These are phyloP conservation scores for Colletotrichum somersetense DNA, from an alignment of 2,329 filamentous ascomycete genomes.

Conservation along the genomic window DNA sequence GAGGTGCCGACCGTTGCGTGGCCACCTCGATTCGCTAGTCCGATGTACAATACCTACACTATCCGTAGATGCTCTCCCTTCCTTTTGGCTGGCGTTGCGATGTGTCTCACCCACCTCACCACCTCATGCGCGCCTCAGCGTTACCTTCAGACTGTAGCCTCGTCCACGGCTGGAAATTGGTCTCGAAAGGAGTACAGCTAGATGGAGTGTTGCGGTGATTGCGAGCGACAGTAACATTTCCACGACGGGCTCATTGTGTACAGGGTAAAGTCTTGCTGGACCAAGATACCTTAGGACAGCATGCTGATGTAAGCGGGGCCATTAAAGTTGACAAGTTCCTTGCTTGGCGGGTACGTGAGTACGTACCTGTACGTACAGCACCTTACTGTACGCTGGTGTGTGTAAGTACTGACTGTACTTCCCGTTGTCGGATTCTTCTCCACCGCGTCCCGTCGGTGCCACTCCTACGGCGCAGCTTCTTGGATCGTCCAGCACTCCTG, in stretches of 20 bases:
- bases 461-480: constrained; percentile 24
- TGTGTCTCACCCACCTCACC: neutral
- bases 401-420: neutral
- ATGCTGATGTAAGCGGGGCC: constrained; percentile 18
- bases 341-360: no score
- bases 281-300: neutral
- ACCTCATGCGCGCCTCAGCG: neutral
- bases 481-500: neutral
- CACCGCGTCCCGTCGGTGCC: constrained; percentile 19
- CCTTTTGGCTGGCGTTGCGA: neutral
- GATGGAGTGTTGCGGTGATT: constrained; percentile 8
- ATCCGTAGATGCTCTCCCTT: neutral
- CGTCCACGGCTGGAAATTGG: neutral
- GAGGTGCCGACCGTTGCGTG: constrained; percentile 4
- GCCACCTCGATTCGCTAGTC: neutral
- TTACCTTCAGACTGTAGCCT: neutral
- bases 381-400: no score
- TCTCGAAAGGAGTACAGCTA: no score
- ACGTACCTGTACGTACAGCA: neutral
- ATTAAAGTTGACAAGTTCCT: neutral
- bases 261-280: constrained; percentile 15
- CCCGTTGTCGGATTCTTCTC: constrained; percentile 17
- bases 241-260: constrained; percentile 23
- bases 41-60: no score
- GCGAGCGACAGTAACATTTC: constrained; percentile 29